Percentiles rank a stretch among this genome's conserved stretches.
Conservation (phyloP, 352 stramenopile species). For the Pseudoperonospora humuli region DNA sequence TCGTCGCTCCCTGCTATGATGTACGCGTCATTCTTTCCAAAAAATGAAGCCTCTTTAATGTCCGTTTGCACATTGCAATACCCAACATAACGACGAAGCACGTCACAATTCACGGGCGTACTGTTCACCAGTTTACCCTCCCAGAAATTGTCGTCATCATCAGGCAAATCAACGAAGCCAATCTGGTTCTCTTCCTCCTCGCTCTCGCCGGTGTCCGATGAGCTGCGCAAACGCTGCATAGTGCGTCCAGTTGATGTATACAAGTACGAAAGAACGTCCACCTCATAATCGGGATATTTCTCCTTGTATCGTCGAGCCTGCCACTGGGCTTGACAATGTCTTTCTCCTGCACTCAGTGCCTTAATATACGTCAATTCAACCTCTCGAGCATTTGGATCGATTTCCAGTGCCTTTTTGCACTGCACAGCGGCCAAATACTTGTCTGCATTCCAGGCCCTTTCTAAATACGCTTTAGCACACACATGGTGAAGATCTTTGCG, state of each 20-base stretch:
- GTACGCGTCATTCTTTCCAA: conserved; percentile 79
- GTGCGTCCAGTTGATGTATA: too few relatives aligned
- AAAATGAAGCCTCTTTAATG: conserved; percentile 87
- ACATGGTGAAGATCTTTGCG: conserved; percentile 52
- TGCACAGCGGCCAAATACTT: conserved; percentile 51
- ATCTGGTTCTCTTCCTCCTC: conserved; percentile 24
- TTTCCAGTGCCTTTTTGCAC: conserved; percentile 55
- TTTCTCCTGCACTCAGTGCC: conserved; percentile 35
- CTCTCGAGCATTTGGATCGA: conserved; percentile 36
- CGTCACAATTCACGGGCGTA: conserved; percentile 47
- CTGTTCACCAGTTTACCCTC: conserved; percentile 30
- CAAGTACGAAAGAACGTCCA: conserved; percentile 37
- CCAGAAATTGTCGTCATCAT: conserved; percentile 47
- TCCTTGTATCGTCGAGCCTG: conserved; percentile 35
- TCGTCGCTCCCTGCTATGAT: conserved; percentile 86
- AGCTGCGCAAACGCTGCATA: too few relatives aligned
- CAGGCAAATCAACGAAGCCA: conserved; percentile 22
- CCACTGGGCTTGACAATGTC: conserved; percentile 32
- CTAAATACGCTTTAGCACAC: conserved; percentile 58
- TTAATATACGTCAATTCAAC: conserved; percentile 57
- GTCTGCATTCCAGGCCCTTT: conserved; percentile 57
- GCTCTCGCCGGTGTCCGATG: conserved; percentile 21
- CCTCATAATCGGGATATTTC: conserved; percentile 35
- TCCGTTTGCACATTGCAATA: conserved; percentile 87
- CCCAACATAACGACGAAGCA: conserved; percentile 69